A percentile compares a stretch with the other conserved stretches of the same genome.
phyloP scores from a whole-genome alignment of 2,329 filamentous ascomycete genomes.

The Sarocladium oryzae region DNA sequence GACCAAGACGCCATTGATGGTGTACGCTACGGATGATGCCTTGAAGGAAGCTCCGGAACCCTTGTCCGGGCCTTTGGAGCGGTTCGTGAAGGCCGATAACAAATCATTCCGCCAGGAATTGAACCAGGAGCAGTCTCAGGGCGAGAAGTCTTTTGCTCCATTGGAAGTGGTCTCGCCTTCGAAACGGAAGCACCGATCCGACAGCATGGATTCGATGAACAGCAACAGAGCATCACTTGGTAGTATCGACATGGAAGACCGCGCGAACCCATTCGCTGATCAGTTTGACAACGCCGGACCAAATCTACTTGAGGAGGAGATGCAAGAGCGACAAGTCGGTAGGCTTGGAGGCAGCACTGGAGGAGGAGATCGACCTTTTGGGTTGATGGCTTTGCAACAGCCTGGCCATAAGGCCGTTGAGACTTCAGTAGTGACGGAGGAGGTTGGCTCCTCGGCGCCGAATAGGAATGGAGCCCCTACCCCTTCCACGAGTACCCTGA shows the following conservation, averaged over 20 bases:
- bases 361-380: not conserved
- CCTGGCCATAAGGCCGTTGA: not conserved
- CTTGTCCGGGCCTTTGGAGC: slow-evolving; percentile 33
- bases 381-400: not conserved
- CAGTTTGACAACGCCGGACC: slow-evolving; percentile 17
- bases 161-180: slow-evolving; percentile 33
- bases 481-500: not conserved
- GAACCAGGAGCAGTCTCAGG: slow-evolving; percentile 26
- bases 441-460: not conserved
- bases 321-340: slow-evolving; percentile 12
- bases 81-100: slow-evolving; percentile 47
- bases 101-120: slow-evolving; percentile 45
- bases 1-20: slow-evolving; percentile 39
- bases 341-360: not conserved
- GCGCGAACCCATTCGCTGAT: slow-evolving; percentile 20
- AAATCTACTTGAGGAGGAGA: slow-evolving; percentile 17
- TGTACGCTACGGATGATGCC: slow-evolving; percentile 49
- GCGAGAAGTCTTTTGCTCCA: slow-evolving; percentile 13
- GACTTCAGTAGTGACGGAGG: not conserved
- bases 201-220: slow-evolving; percentile 40
- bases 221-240: slow-evolving; percentile 38
- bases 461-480: not conserved
- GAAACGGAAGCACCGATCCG: slow-evolving; percentile 39
- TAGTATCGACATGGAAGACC: slow-evolving; percentile 18
- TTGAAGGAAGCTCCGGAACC: slow-evolving; percentile 27